Evolutionary conservation across 1,139 yeast species (phyloP).

Genomic region (Yamadazyma taylorii): DNA sequence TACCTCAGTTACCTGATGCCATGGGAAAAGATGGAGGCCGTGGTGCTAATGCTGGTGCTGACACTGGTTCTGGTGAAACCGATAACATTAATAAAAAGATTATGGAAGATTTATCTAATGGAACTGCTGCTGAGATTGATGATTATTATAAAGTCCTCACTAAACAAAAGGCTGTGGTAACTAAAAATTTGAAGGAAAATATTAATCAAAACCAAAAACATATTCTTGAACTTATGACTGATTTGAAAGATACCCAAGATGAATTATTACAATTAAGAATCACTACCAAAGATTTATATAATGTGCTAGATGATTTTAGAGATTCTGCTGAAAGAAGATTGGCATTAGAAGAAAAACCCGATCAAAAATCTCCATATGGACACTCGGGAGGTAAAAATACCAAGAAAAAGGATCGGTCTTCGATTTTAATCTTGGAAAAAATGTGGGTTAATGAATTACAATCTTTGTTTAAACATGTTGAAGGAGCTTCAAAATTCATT

Average conservation of each 20-base stretch:
- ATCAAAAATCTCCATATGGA: slow-evolving; percentile 13
- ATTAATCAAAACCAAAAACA: slow-evolving; percentile 74
- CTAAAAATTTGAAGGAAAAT: slow-evolving; percentile 63
- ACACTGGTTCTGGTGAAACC: slow-evolving; percentile 7
- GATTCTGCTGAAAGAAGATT: slow-evolving; percentile 66
- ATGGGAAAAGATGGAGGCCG: slow-evolving; percentile 1
- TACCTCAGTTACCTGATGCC: slow-evolving; percentile 30
- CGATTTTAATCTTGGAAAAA: slow-evolving; percentile 70
- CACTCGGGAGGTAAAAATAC: slow-evolving; percentile 5
- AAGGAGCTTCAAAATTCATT: slow-evolving; percentile 82
- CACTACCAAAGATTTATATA: slow-evolving; percentile 60
- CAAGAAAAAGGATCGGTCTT: slow-evolving; percentile 56
- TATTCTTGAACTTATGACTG: slow-evolving; percentile 66
- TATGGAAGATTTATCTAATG: slow-evolving; percentile 54
- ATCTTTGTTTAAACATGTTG: slow-evolving; percentile 77
- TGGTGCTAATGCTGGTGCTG: background rate
- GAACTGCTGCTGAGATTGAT: slow-evolving; percentile 74
- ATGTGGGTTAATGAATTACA: slow-evolving; percentile 80
- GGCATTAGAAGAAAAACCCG: slow-evolving; percentile 37
- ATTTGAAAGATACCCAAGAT: slow-evolving; percentile 60
- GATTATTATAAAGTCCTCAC: slow-evolving; percentile 62
- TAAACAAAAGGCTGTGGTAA: slow-evolving; percentile 53
- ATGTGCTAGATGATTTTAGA: slow-evolving; percentile 63
- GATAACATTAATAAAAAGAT: slow-evolving; percentile 39
- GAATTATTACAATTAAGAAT: slow-evolving; percentile 64